A percentile compares a stretch with the other conserved stretches of the same genome.
Conservation (phyloP, 2,329 filamentous ascomycete genomes). For the Cryoendolithus antarcticus region DNA sequence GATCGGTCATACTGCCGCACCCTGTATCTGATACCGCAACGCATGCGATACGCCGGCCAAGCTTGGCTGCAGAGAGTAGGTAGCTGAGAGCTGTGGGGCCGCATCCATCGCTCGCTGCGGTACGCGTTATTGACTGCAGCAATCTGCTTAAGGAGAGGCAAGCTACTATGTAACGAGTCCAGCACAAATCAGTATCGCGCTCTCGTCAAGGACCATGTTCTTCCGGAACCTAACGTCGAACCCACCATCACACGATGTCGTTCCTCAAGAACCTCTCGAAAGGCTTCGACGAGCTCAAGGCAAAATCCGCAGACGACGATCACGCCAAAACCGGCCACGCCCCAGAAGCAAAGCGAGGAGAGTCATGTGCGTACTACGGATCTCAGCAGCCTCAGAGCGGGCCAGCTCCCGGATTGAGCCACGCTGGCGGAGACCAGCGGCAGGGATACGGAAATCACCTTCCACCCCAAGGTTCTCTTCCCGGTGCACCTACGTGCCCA, state of each 20-base stretch:
- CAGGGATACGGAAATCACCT: conserved; percentile 12
- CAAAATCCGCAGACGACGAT: conserved; percentile 17
- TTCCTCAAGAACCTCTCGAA: conserved; percentile 37
- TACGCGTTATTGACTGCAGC: too few relatives aligned
- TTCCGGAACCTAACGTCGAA: too few relatives aligned
- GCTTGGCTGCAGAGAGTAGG: too few relatives aligned
- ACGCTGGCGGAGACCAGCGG: conserved; percentile 9
- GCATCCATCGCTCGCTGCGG: too few relatives aligned
- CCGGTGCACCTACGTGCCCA: conserved; percentile 38
- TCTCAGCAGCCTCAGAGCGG: neutral
- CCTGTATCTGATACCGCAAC: too few relatives aligned
- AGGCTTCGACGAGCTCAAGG: conserved; percentile 30
- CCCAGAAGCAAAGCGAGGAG: conserved; percentile 11
- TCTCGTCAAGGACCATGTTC: too few relatives aligned
- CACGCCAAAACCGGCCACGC: conserved; percentile 22
- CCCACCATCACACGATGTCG: conserved; percentile 22
- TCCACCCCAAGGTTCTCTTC: conserved; percentile 18
- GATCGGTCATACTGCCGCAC: too few relatives aligned
- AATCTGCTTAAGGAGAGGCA: too few relatives aligned
- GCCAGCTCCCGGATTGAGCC: conserved; percentile 4
- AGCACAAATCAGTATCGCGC: too few relatives aligned
- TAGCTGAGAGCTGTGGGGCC: too few relatives aligned
- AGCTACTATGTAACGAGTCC: too few relatives aligned
- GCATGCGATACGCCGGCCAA: too few relatives aligned
- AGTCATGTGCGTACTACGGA: conserved; percentile 5